Conservation (phyloP, 768 basidiomycete genomes). For the Pleurotus sapidus region DNA sequence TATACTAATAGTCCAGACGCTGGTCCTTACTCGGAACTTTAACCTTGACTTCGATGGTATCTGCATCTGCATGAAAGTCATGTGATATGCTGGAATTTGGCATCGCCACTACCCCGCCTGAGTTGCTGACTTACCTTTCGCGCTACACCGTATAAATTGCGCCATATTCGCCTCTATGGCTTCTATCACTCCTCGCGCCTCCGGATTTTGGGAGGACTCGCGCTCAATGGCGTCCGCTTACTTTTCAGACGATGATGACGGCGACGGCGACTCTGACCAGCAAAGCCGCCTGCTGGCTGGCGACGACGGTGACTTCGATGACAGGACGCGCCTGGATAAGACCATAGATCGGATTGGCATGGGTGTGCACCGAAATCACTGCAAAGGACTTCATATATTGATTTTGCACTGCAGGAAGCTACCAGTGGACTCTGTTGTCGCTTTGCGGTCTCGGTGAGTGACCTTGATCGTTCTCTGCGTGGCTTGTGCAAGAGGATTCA, state of each 20-base stretch:
- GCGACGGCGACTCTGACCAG: constrained; percentile 30
- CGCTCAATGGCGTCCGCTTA: constrained; percentile 30
- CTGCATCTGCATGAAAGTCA: too few relatives aligned
- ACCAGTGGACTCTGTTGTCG: constrained; percentile 80
- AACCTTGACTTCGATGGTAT: too few relatives aligned
- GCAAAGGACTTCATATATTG: too few relatives aligned
- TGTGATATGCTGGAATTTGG: too few relatives aligned
- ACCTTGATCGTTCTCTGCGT: background rate
- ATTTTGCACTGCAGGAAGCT: constrained; percentile 39
- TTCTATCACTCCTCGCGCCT: constrained; percentile 43
- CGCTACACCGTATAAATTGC: constrained; percentile 3
- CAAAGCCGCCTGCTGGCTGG: constrained; percentile 27
- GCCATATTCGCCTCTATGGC: constrained; percentile 25
- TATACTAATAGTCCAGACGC: too few relatives aligned
- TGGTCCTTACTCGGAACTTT: too few relatives aligned
- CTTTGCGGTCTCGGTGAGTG: constrained; percentile 85
- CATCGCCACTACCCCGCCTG: too few relatives aligned
- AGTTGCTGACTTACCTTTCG: too few relatives aligned
- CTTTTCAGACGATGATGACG: constrained; percentile 34
- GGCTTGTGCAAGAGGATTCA: constrained; percentile 1
- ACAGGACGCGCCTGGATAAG: constrained; percentile 66
- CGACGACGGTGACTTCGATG: constrained; percentile 31
- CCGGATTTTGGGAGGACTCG: constrained; percentile 44
- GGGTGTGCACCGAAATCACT: constrained; percentile 30
- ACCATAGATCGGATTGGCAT: constrained; percentile 91